Percentiles rank a stretch among this genome's conserved stretches.
phyloP scores from a whole-genome alignment of 2,329 filamentous ascomycete species.

The Penicillium sp. region DNA sequence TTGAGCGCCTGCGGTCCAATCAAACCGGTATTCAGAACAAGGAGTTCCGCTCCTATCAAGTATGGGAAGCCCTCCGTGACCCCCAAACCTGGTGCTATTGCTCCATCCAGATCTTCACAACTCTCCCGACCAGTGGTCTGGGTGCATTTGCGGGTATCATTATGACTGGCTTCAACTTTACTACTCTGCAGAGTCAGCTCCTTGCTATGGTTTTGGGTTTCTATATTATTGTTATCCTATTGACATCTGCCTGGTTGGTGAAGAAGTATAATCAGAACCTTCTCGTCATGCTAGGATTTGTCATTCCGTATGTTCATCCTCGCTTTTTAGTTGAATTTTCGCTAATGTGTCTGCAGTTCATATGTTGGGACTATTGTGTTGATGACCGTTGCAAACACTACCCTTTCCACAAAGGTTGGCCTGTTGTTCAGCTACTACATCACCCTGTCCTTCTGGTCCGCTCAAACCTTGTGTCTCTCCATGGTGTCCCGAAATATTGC shows the following conservation, averaged over 20 bases:
- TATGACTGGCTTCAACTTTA: constrained; percentile 69
- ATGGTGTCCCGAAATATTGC: constrained; percentile 70
- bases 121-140: constrained; percentile 70
- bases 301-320: constrained; percentile 58
- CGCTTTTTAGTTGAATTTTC: not conserved
- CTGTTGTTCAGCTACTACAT: constrained; percentile 75
- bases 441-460: constrained; percentile 75
- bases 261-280: constrained; percentile 70
- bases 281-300: constrained; percentile 64
- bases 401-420: constrained; percentile 61
- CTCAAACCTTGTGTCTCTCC: constrained; percentile 66
- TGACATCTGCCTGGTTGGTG: constrained; percentile 67
- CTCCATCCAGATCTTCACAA: constrained; percentile 67
- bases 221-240: constrained; percentile 70
- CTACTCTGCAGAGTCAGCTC: constrained; percentile 67
- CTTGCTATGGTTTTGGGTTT: constrained; percentile 71
- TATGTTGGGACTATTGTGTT: constrained; percentile 53
- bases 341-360: constrained; percentile 1
- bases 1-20: constrained; percentile 62
- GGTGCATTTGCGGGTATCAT: constrained; percentile 75
- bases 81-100: constrained; percentile 58
- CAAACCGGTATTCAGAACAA: constrained; percentile 64
- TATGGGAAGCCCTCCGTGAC: constrained; percentile 61
- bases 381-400: constrained; percentile 65
- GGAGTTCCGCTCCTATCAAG: constrained; percentile 54